phyloP scores from a whole-genome alignment of 1,284 basidiomycete species.

The Fomitopsis betulina region DNA sequence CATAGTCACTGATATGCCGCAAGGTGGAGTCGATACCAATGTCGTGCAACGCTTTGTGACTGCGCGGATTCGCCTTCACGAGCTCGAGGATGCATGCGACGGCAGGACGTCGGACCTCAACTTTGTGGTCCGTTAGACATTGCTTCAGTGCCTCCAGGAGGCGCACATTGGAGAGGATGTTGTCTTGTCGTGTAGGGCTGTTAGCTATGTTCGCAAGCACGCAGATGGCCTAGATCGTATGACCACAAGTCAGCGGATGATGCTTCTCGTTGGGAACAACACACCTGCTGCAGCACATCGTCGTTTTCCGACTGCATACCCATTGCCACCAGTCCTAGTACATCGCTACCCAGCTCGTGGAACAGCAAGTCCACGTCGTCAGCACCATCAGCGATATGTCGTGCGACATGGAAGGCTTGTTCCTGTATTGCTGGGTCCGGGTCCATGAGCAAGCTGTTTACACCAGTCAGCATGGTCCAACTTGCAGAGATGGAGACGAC shows the following conservation, averaged over 20 bases:
- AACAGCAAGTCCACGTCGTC: constrained; percentile 59
- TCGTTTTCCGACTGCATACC: constrained; percentile 46
- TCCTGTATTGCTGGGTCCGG: constrained; percentile 53
- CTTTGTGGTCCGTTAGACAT: constrained; percentile 51
- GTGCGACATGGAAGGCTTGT: constrained; percentile 58
- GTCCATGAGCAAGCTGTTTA: constrained; percentile 43
- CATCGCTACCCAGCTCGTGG: constrained; percentile 41
- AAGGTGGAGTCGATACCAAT: constrained; percentile 41
- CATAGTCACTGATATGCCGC: constrained; percentile 48
- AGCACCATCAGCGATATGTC: constrained; percentile 60
- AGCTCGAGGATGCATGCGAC: constrained; percentile 55
- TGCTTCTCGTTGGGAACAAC: background rate
- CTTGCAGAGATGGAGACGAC: constrained; percentile 17
- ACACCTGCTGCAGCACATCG: constrained; percentile 46
- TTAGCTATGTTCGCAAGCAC: constrained; percentile 65
- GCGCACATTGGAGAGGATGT: constrained; percentile 43
- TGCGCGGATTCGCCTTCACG: constrained; percentile 30
- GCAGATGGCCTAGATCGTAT: constrained; percentile 41
- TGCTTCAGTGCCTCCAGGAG: constrained; percentile 49
- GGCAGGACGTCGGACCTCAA: constrained; percentile 56
- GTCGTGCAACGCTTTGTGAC: constrained; percentile 35
- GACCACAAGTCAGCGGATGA: background rate
- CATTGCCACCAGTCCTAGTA: constrained; percentile 36
- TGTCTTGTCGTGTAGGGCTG: constrained; percentile 40
- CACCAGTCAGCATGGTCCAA: background rate